Evolutionary conservation across 2,329 filamentous ascomycete genomes (phyloP).

Genomic region (Cercospora sp.): DNA sequence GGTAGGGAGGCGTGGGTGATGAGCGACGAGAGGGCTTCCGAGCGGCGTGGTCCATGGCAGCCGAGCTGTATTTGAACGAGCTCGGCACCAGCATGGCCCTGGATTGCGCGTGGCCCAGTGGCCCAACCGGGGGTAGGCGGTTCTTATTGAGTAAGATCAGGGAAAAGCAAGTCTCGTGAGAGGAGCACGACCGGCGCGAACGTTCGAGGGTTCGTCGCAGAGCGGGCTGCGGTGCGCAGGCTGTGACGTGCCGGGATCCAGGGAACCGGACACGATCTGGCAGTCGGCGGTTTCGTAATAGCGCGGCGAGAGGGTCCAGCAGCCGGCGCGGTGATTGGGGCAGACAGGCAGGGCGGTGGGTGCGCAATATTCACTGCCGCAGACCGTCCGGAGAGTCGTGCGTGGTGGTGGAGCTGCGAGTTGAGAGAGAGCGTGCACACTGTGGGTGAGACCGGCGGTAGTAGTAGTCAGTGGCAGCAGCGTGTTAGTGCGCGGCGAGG

Average conservation of each 20-base stretch:
- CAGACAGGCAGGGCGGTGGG: neutral
- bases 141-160: conserved; percentile 20
- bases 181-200: conserved; percentile 10
- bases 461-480: neutral
- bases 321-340: neutral
- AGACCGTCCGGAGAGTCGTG: conserved; percentile 4
- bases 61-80: conserved; percentile 46
- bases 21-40: conserved; percentile 22
- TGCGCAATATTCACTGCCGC: neutral
- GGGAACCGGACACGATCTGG: neutral
- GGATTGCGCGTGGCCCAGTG: conserved; percentile 3
- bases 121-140: conserved; percentile 9
- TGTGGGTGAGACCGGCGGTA: neutral
- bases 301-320: conserved; percentile 7
- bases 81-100: conserved; percentile 48
- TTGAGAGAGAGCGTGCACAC: neutral
- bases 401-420: neutral
- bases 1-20: neutral
- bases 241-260: conserved; percentile 10
- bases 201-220: conserved; percentile 7
- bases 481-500: neutral
- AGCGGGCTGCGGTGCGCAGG: neutral
- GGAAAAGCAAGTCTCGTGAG: conserved; percentile 3
- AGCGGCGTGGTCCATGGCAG: conserved; percentile 29
- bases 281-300: conserved; percentile 13